phyloP scores from a whole-genome alignment of 331 rosid species.

The Malus hybrid region DNA sequence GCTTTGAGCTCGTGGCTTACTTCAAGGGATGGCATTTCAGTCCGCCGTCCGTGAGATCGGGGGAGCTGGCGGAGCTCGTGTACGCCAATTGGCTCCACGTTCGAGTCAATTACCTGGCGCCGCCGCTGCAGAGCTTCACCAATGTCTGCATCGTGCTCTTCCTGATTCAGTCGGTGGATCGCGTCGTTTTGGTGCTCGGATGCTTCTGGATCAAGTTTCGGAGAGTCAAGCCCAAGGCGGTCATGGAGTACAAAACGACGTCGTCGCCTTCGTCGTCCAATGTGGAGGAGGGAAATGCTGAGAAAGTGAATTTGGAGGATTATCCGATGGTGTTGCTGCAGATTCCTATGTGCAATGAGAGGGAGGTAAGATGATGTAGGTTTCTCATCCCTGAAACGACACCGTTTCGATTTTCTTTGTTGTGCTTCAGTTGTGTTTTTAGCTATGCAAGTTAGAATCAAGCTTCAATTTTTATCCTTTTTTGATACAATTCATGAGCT shows the following conservation, averaged over 20 bases:
- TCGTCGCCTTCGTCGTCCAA: not conserved
- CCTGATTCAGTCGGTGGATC: constrained; percentile 77
- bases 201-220: constrained; percentile 92
- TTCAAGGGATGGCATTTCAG: constrained; percentile 94
- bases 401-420: not conserved
- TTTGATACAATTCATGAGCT: not conserved
- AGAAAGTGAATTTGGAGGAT: constrained; percentile 45
- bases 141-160: constrained; percentile 72
- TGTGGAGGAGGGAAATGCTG: constrained; percentile 18
- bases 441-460: not conserved
- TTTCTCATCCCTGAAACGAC: constrained; percentile 29
- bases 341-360: constrained; percentile 85
- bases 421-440: too few species aligned
- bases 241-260: constrained; percentile 40
- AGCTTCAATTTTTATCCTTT: not conserved
- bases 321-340: constrained; percentile 89
- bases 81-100: constrained; percentile 70
- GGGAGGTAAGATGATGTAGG: constrained; percentile 76
- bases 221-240: constrained; percentile 53
- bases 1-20: constrained; percentile 77
- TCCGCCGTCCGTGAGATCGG: constrained; percentile 56
- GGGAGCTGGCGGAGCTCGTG: constrained; percentile 47
- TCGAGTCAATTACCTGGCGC: constrained; percentile 69
- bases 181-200: constrained; percentile 69
- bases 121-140: constrained; percentile 73